Evolutionary conservation across 768 basidiomycete species (phyloP).

Genomic region (Tylopilus sp.): DNA sequence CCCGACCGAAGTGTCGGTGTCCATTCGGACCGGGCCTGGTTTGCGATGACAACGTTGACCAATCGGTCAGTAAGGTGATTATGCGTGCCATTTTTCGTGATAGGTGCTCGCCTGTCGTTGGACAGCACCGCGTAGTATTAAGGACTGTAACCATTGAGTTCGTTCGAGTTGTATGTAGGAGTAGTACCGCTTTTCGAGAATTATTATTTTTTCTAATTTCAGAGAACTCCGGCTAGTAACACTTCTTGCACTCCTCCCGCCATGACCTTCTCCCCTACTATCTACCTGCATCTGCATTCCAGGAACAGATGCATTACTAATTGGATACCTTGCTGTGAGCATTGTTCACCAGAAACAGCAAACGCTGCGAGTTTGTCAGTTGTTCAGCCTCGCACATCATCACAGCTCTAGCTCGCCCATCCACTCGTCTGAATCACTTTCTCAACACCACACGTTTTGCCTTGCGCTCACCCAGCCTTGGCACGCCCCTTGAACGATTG

Average conservation of each 20-base stretch:
- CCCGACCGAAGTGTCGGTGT: background rate
- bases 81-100: background rate
- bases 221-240: constrained; percentile 28
- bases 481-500: constrained; percentile 9
- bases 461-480: background rate
- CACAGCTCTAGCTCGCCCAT: constrained; percentile 6
- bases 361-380: background rate
- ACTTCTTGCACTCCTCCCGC: constrained; percentile 26
- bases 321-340: constrained; percentile 1
- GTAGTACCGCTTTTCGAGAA: constrained; percentile 26
- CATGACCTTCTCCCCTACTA: constrained; percentile 19
- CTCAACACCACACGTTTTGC: background rate
- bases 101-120: background rate
- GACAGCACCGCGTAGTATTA: background rate
- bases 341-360: constrained; percentile 1
- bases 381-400: constrained; percentile 1
- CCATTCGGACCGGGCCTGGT: background rate
- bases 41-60: background rate
- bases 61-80: background rate
- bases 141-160: background rate
- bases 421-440: constrained; percentile 1
- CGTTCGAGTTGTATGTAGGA: constrained; percentile 8
- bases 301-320: constrained; percentile 2
- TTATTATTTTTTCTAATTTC: constrained; percentile 30
- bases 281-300: constrained; percentile 8